These are phyloP conservation scores for Fraxinus sp. DNA, from an alignment of 305 asterid species.

Conservation along the genomic window DNA sequence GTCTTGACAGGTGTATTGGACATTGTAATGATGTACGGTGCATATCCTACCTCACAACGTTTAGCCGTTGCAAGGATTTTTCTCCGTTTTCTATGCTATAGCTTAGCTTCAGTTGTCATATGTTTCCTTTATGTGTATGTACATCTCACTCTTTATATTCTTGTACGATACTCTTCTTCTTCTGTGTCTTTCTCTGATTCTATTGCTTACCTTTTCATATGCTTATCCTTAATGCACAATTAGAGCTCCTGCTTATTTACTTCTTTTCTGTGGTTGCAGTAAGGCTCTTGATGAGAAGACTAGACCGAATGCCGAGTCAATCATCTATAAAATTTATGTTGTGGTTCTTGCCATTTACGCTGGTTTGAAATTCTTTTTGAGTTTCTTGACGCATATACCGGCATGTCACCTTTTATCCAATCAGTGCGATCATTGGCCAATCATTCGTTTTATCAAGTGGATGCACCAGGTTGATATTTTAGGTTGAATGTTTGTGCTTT, in stretches of 20 bases:
- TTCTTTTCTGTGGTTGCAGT: conserved; percentile 49
- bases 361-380: conserved; percentile 60
- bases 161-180: not conserved
- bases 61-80: conserved; percentile 81
- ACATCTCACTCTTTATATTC: conserved; percentile 20
- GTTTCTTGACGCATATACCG: conserved; percentile 78
- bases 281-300: conserved; percentile 57
- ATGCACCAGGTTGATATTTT: conserved; percentile 84
- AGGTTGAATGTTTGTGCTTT: conserved; percentile 9
- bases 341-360: conserved; percentile 66
- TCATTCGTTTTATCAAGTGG: conserved; percentile 84
- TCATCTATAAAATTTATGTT: conserved; percentile 55
- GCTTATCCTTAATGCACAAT: conserved; percentile 8
- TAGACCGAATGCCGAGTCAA: conserved; percentile 41
- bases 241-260: conserved; percentile 16
- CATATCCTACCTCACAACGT: conserved; percentile 79
- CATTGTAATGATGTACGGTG: conserved; percentile 94
- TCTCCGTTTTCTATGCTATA: conserved; percentile 75
- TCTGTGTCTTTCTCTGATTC: not conserved
- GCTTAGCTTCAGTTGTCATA: conserved; percentile 60
- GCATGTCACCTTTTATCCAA: conserved; percentile 76
- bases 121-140: conserved; percentile 94
- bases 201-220: conserved; percentile 8
- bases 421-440: conserved; percentile 61
- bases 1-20: conserved; percentile 74